Conservation (phyloP, 2,329 filamentous ascomycete genomes). For the Thermomyces lanuginosus region DNA sequence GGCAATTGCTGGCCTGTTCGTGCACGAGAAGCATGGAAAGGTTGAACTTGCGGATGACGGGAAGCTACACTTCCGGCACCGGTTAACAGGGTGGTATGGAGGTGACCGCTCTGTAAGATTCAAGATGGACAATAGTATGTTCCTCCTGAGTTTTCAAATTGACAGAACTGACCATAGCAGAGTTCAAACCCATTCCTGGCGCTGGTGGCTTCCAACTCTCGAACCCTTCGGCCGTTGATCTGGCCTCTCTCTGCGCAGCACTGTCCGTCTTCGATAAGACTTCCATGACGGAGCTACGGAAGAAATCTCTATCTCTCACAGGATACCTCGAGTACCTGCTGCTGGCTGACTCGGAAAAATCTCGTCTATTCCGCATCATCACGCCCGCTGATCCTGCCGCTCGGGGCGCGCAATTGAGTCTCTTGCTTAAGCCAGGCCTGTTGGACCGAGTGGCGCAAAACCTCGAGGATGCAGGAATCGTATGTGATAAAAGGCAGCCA, state of each 20-base stretch:
- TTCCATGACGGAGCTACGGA: slow-evolving; percentile 47
- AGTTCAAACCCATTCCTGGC: slow-evolving; percentile 59
- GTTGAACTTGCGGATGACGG: slow-evolving; percentile 26
- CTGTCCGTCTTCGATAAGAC: slow-evolving; percentile 60
- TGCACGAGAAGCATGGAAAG: slow-evolving; percentile 54
- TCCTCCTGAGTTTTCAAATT: not conserved
- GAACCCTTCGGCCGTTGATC: slow-evolving; percentile 63
- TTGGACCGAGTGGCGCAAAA: slow-evolving; percentile 50
- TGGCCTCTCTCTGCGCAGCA: slow-evolving; percentile 53
- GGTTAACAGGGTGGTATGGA: slow-evolving; percentile 72
- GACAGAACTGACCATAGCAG: slow-evolving; percentile 2
- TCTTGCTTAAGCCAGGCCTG: slow-evolving; percentile 52
- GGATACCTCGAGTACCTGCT: slow-evolving; percentile 54
- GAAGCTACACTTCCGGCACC: slow-evolving; percentile 40
- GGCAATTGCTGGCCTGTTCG: slow-evolving; percentile 59
- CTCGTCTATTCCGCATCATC: slow-evolving; percentile 41
- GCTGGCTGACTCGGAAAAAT: slow-evolving; percentile 18
- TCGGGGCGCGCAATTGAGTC: slow-evolving; percentile 61
- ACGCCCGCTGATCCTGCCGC: slow-evolving; percentile 51
- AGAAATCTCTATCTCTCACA: slow-evolving; percentile 56
- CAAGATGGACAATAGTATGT: slow-evolving; percentile 53
- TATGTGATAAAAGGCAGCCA: slow-evolving; percentile 69
- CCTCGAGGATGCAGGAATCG: slow-evolving; percentile 53
- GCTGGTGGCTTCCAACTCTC: slow-evolving; percentile 66
- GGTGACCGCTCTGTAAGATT: slow-evolving; percentile 59